phyloP scores from a whole-genome alignment of 768 basidiomycete species.

The Fomitopsis pulvina region DNA sequence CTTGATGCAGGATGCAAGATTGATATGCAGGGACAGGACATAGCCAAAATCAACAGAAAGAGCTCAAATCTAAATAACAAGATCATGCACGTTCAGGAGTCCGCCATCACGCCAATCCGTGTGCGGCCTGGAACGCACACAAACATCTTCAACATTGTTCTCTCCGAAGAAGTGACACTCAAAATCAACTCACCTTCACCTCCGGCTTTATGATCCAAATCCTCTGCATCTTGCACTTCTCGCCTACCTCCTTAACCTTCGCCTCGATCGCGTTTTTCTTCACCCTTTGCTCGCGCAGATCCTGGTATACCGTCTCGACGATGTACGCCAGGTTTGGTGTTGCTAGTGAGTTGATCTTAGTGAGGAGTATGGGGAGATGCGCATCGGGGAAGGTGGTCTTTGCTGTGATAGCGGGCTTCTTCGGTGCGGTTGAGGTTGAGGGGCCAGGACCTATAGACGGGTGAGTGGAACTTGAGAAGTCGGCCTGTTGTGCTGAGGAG shows the following conservation, averaged over 20 bases:
- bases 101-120: slow-evolving; percentile 5
- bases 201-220: slow-evolving; percentile 63
- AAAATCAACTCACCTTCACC: slow-evolving; percentile 13
- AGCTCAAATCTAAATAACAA: no score
- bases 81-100: no score
- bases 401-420: slow-evolving; percentile 21
- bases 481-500: background rate
- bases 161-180: background rate
- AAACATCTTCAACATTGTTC: background rate
- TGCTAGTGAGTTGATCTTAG: slow-evolving; percentile 55
- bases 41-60: no score
- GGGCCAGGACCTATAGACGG: no score
- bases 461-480: slow-evolving; percentile 1
- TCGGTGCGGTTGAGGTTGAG: slow-evolving; percentile 15
- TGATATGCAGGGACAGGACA: no score
- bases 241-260: slow-evolving; percentile 70
- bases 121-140: slow-evolving; percentile 6
- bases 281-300: slow-evolving; percentile 60
- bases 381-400: slow-evolving; percentile 66
- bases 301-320: slow-evolving; percentile 67
- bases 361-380: slow-evolving; percentile 51
- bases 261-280: slow-evolving; percentile 83
- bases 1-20: no score
- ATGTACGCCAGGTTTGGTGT: slow-evolving; percentile 60
- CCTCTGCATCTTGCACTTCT: slow-evolving; percentile 68